phyloP scores from a whole-genome alignment of 2,329 filamentous ascomycete genomes.

The Phoma sp. region DNA sequence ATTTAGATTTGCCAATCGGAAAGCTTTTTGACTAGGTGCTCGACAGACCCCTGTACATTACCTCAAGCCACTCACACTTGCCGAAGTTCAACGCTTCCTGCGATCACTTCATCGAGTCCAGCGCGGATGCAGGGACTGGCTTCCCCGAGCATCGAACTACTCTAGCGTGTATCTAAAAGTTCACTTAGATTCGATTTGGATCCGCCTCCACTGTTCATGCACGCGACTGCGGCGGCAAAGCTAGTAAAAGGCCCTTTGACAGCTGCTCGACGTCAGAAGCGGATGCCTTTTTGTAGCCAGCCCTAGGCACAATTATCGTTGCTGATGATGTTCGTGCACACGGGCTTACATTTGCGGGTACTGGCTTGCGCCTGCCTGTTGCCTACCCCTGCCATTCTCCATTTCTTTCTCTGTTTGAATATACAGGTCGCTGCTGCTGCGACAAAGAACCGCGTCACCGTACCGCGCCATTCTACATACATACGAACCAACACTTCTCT shows the following conservation, averaged over 20 bases:
- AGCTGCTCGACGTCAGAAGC: slow-evolving; percentile 34
- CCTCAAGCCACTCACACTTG: slow-evolving; percentile 35
- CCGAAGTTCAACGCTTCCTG: slow-evolving; percentile 28
- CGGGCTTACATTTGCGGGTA: slow-evolving; percentile 23
- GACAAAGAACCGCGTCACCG: background rate
- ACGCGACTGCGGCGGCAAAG: slow-evolving; percentile 46
- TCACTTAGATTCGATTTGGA: slow-evolving; percentile 24
- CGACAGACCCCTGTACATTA: slow-evolving; percentile 30
- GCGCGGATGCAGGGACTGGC: slow-evolving; percentile 38
- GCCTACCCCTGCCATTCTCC: slow-evolving; percentile 18
- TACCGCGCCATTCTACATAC: background rate
- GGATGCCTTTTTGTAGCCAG: slow-evolving; percentile 25
- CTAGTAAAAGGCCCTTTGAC: slow-evolving; percentile 40
- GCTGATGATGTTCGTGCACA: slow-evolving; percentile 18
- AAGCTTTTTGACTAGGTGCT: slow-evolving; percentile 33
- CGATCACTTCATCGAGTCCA: slow-evolving; percentile 27
- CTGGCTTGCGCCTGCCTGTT: slow-evolving; percentile 23
- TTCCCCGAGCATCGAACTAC: slow-evolving; percentile 36
- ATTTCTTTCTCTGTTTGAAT: slow-evolving; percentile 2
- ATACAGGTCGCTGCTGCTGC: slow-evolving; percentile 1
- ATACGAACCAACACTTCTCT: background rate
- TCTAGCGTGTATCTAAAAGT: slow-evolving; percentile 28
- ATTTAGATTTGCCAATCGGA: slow-evolving; percentile 42
- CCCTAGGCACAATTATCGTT: slow-evolving; percentile 21
- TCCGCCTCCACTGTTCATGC: slow-evolving; percentile 24